Base-by-base conservation (phyloP, 225 moss, liverwort and hornwort genomes). In the Physcomitrium patens region DNA sequence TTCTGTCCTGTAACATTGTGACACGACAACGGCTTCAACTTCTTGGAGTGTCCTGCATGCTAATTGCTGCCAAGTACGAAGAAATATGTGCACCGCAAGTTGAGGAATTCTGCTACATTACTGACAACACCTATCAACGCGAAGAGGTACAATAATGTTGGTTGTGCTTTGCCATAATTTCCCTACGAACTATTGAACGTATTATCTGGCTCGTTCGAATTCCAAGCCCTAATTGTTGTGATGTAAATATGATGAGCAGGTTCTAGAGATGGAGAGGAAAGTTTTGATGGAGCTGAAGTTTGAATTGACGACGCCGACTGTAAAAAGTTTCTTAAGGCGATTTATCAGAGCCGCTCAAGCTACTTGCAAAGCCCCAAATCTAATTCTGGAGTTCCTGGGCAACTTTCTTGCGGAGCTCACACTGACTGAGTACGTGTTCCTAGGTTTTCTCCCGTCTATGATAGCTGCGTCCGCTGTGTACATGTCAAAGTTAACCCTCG, bases 81-180 rank as follows among this genome's bases (percentile, higher is more conserved):
- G 80, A 84, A 75, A 95, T 99, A 67, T 90, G 90, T 78, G 91
- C 97, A 27, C 97, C 97, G 0, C 97, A 99, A 78, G 97, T 99
- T 19, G 95, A 99, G 76, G 97, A 99, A 74, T 99, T 99, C 78
- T 99, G 97, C 81, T 99, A 94, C 78, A 99, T 99, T 10, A 99
- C 97, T 0, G 97, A 99, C 76, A 99, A 95, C 79, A 99, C 97
- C 0, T 99, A 99, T 50, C 82, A 79, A 12, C 94, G 94, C 28
- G 94, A 99, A 70, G 97, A 99, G 90, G 89, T 89, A 7, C 41
- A 37, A 2, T 58, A 41, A 5, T 1, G 3, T 0, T 1, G 5
- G 1, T 0, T 14, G 9, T 5, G n/a, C 6, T 28, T 63, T 4
- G 17, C 31, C 44, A 22, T 23, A 12, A 27, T 16, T 47, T 16